Base-by-base conservation (phyloP, 148 eudicot species). In the Camellia lanceoleosa region DNA sequence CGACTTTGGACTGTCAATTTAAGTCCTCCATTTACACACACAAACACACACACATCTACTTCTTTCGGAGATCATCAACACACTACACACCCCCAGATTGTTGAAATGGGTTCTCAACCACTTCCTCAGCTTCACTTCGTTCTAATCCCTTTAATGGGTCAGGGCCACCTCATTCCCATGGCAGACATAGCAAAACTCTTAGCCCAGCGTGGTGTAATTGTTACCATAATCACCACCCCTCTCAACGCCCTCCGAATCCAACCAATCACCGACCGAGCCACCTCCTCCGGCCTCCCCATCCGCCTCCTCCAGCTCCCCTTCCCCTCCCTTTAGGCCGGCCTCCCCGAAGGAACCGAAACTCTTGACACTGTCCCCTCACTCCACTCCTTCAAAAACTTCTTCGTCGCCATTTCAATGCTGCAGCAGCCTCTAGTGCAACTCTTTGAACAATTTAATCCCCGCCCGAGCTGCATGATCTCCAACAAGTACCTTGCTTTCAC, bases 321-420 rank as follows among this genome's bases (percentile, higher is more conserved):
- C 16, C 90, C 90, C 9, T 77, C 78, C 44, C 42, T 52, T 2
- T 81, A 87, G 75, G 87, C 82, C 4, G 90, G 89, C 0, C 64
- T 89, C 47, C 91, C 89, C 0, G 78, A 82, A 23, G 88, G 87
- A n/a, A 84, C 87, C 14, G 91, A 89, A 80, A 87, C 61, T 62
- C 56, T 82, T 5, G 91, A 89, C 74, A 43, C 51, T 18, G 74
- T 89, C 42, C 88, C 89, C 20, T 83, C 84, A 16, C 77, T 65
- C 42, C 16, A 80, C n/a, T 41, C 76, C 60, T 5, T 68, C 0
- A 61, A 15, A 6, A 77, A 85, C 42, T 80, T 85, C 79, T 72
- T 82, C 3, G 49, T 15, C 4, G 84, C 85, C 10, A 30, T 77
- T 10, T 6, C 15, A 5, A 75, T 84, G 79, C 69, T 89, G 15